A percentile compares a stretch with the other conserved stretches of the same genome.
phyloP scores from a whole-genome alignment of 441 rosid genomes.

The Adansonia madagascariensis region DNA sequence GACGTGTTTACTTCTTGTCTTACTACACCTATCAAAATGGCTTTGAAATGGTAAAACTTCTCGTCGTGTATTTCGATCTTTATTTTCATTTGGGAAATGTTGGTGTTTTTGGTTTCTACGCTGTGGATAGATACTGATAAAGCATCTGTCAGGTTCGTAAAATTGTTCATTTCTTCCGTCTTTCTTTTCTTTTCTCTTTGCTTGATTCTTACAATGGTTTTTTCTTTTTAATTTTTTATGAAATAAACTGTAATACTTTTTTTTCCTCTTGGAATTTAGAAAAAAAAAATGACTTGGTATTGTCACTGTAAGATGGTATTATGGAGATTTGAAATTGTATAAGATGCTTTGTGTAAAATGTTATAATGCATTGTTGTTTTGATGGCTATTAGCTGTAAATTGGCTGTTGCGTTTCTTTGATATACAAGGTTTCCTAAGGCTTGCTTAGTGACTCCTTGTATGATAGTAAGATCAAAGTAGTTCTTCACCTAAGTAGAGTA shows the following conservation, averaged over 20 bases:
- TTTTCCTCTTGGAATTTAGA: neutral
- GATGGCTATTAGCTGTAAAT: slow-evolving; percentile 9
- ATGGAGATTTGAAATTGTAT: neutral
- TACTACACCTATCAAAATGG: slow-evolving; percentile 97
- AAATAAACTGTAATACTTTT: neutral
- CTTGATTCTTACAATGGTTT: too few species aligned
- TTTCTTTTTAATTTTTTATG: neutral
- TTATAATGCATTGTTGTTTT: neutral
- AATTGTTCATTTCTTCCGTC: neutral
- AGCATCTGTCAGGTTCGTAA: neutral
- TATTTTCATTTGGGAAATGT: slow-evolving; percentile 1
- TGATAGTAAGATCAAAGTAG: slow-evolving; percentile 8
- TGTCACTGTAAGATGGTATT: neutral
- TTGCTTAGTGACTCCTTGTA: neutral
- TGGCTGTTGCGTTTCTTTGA: neutral
- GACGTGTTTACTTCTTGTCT: slow-evolving; percentile 98
- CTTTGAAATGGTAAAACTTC: slow-evolving; percentile 80
- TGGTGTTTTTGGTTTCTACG: neutral
- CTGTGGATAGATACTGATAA: neutral
- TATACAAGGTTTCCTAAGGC: neutral
- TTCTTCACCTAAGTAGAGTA: neutral
- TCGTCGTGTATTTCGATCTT: slow-evolving; percentile 5
- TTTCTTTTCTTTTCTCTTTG: neutral
- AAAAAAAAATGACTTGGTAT: neutral
- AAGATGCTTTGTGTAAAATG: neutral